Evolutionary conservation across 225 moss, liverwort and hornwort species (phyloP).

Genomic region (Physcomitrellopsis africana): DNA sequence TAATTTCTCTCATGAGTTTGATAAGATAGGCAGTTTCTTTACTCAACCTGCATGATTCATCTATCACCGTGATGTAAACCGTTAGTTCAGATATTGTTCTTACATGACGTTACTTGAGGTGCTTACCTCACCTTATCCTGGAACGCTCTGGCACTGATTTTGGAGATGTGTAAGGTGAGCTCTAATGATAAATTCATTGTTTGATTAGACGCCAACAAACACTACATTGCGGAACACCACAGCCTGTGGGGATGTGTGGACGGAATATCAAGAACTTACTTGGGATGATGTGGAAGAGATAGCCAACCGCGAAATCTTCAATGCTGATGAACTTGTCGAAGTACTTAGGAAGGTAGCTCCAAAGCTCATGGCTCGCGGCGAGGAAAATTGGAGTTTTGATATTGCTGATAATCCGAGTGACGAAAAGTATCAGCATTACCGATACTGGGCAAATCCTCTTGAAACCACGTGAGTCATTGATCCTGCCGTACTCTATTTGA

Average conservation of each 20-base stretch:
- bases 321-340: conserved; percentile 54
- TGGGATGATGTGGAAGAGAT: conserved; percentile 78
- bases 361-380: conserved; percentile 86
- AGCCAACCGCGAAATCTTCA: conserved; percentile 52
- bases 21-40: background rate
- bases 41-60: background rate
- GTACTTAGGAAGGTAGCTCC: conserved; percentile 86
- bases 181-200: conserved; percentile 11
- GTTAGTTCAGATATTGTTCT: background rate
- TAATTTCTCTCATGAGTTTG: background rate
- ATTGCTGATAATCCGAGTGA: conserved; percentile 74
- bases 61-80: background rate
- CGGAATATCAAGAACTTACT: conserved; percentile 87
- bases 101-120: background rate
- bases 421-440: conserved; percentile 71
- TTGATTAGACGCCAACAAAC: conserved; percentile 42
- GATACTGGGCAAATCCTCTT: conserved; percentile 91
- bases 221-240: conserved; percentile 51
- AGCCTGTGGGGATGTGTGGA: conserved; percentile 94
- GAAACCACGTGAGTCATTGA: conserved; percentile 73
- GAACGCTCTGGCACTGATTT: conserved; percentile 7
- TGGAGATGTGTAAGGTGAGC: conserved; percentile 10
- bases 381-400: conserved; percentile 77
- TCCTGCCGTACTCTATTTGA: background rate
- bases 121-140: conserved; percentile 3